These are phyloP conservation scores for Singerocomus rubriflavus DNA, from an alignment of 1,284 basidiomycete genomes.

Conservation along the genomic window DNA sequence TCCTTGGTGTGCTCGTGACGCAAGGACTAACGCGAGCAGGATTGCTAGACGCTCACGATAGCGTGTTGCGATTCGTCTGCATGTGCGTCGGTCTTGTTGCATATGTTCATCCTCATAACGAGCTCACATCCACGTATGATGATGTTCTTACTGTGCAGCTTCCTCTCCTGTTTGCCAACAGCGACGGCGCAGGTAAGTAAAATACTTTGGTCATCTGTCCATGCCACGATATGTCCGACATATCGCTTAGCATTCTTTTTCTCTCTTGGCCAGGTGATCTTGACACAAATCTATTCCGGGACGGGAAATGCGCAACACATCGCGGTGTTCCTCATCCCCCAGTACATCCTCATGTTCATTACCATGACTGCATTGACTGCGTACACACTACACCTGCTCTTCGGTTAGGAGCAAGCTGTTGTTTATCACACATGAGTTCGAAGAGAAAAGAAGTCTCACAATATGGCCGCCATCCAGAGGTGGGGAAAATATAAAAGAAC, in stretches of 20 bases:
- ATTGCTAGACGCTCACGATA: conserved; percentile 53
- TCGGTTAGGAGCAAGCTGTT: conserved; percentile 22
- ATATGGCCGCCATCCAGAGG: too few species aligned
- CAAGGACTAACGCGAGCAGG: conserved; percentile 48
- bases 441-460: too few species aligned
- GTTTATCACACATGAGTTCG: too few species aligned
- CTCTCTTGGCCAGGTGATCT: conserved; percentile 41
- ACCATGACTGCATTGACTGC: conserved; percentile 60
- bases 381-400: conserved; percentile 53
- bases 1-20: conserved; percentile 66
- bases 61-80: conserved; percentile 66
- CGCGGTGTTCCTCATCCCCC: conserved; percentile 62
- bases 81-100: conserved; percentile 45
- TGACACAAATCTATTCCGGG: conserved; percentile 66
- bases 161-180: conserved; percentile 63
- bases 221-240: not conserved
- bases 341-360: conserved; percentile 63
- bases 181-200: conserved; percentile 54
- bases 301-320: conserved; percentile 62
- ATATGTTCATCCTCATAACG: not conserved
- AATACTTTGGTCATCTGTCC: not conserved
- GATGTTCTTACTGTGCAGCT: conserved; percentile 35
- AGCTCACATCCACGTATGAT: not conserved
- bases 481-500: too few species aligned
- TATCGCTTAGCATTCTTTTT: not conserved